Evolutionary conservation across 352 stramenopile genomes (phyloP).

Genomic region (Globisporangium paroecandrum): DNA sequence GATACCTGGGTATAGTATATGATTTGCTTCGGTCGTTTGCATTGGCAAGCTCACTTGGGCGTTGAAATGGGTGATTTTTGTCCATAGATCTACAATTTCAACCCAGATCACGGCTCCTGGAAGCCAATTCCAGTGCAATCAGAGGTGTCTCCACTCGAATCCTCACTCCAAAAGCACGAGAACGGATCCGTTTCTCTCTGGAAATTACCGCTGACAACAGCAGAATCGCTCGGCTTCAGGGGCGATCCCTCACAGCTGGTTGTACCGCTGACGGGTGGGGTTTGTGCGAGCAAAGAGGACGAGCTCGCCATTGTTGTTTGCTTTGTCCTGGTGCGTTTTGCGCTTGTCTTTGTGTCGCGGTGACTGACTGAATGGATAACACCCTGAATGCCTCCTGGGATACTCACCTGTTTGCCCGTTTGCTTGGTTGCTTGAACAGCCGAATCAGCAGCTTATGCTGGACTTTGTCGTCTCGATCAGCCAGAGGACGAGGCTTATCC

Average conservation of each 20-base stretch:
- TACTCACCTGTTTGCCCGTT: neutral
- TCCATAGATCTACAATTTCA: conserved; percentile 70
- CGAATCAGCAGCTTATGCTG: conserved; percentile 37
- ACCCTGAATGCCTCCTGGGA: neutral
- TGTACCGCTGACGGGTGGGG: conserved; percentile 47
- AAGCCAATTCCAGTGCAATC: conserved; percentile 29
- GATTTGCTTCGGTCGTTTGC: neutral
- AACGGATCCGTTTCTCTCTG: conserved; percentile 35
- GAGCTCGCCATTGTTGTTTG: conserved; percentile 33
- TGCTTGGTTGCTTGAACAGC: conserved; percentile 22
- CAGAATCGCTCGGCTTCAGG: conserved; percentile 44
- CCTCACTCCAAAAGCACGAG: conserved; percentile 22
- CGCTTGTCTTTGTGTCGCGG: neutral
- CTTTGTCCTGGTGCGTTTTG: conserved; percentile 31
- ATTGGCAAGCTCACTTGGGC: neutral
- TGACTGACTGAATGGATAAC: neutral
- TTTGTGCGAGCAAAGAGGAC: conserved; percentile 27
- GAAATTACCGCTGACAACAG: conserved; percentile 43
- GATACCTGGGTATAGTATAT: neutral
- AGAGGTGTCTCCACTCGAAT: conserved; percentile 34
- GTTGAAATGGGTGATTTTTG: neutral
- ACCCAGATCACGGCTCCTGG: conserved; percentile 48
- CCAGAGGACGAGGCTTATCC: conserved; percentile 31
- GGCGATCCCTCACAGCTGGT: conserved; percentile 36
- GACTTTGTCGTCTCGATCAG: conserved; percentile 40